Base-by-base conservation (phyloP, 2,329 filamentous ascomycete genomes). In the Alternaria brassicae region DNA sequence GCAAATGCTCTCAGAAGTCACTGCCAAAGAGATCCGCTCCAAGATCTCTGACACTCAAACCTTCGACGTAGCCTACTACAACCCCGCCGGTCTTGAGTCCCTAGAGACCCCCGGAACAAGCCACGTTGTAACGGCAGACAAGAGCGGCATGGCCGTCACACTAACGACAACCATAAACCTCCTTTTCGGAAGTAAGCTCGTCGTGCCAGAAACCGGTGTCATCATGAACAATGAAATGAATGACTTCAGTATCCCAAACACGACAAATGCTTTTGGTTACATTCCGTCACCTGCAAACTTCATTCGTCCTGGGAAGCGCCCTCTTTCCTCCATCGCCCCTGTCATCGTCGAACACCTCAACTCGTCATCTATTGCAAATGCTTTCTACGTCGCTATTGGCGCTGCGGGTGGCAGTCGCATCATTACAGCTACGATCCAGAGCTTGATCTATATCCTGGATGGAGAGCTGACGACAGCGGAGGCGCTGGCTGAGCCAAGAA, bases 81-180 rank as follows among this genome's bases (percentile, higher is more conserved):
- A 94, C 68, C 91, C 92, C 0, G 77, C 81, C 1, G 84, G 84
- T 0, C 78, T 91, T 12, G 90, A 90, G 72, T 84, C 85, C 5
- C 82, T 91, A 15, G 85, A 90, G 3, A 90, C 88, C 65, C 88
- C 89, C 48, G 91, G 91, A 1, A 94, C 91, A 0, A 89, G 87
- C 17, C 91, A 93, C 67, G 80, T 93, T 8, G 87, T 91, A 0
- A 83, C 91, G 0, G 88, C 89, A 0, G 94, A 97, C 75, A 77
- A 78, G 7, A 83, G 85, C 0, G 93, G 93, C 6, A 82, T 97
- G 76, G 88, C 92, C 2, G 85, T 96, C 34, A 90, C 91, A 1
- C 83, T 93, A 12, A 97, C 93, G 0, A 95, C 92, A 1, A 97
- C 94, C 0, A 82, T 97, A 56, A 97, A 97, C 77, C 83, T 95